Base-by-base conservation (phyloP, 371 early-diverging fungal species). In the Rhizopus delemar region DNA sequence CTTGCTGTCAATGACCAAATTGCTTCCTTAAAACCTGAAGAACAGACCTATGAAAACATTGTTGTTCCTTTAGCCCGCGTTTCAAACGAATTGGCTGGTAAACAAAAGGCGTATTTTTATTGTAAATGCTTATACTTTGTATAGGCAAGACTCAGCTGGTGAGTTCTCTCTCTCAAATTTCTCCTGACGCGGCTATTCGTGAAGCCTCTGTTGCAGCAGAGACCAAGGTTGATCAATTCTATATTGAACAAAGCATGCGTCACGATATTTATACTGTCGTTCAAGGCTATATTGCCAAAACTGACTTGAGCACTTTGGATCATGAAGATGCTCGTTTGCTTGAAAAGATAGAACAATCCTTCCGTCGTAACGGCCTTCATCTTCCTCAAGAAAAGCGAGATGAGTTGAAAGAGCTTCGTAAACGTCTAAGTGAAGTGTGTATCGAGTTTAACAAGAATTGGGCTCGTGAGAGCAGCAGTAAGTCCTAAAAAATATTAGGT, bases 201-300 rank as follows among this genome's bases (percentile, higher is more conserved):
- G 90, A 92, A 35, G 92, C 89, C 15, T 82, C 87, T 41, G 74
- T 82, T 38, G 86, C 64, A 8, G 88, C 87, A 22, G 85, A 86
- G 56, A 82, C 81, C 50, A 73, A 74, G 52, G 80, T 86, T 53
- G 81, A 84, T 57, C 88, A 85, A 33, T 90, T 88, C 63, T 80
- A 78, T 51, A 90, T 93, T 63, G 91, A 92, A 56, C 80, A 79
- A 29, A 64, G 65, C 51, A 93, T 93, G 93, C 87, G 91, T 51
- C 84, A 84, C 55, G 92, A 93, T 59, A 73, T 93, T 22, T 93
- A 86, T 65, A 56, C 59, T 22, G 84, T 83, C 5, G 82, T 90
- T 58, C 77, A 81, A 28, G 74, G 68, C 15, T 83, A 83, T 49
- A 75, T 83, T 56, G 61, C 70, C 56, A 80, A 81, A 62, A 79